Evolutionary conservation across 1,284 basidiomycete genomes (phyloP), one percentile per base, ranked within the genome.

Genomic region (Fistulinella cinereoalba): DNA sequence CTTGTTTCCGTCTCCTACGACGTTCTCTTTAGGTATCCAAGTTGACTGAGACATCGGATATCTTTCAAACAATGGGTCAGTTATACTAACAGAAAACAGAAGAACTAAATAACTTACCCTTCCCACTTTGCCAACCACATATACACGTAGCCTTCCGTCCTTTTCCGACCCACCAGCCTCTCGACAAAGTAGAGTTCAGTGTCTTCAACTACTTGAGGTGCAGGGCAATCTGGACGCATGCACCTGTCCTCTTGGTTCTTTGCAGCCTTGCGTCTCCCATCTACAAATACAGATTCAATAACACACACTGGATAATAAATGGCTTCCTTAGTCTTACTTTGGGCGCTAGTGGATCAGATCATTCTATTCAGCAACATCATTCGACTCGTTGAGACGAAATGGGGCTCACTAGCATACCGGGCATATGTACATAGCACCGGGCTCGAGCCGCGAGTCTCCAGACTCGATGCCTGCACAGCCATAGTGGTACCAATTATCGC

Each of bases 71-170:
- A 6, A 18, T n/a, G 31, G 13, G 44, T 27, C 18, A 10, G 10
- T n/a, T n/a, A 3, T 48, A 32, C 18, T 8, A 37, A 16, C 6
- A 16, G n/a, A 16, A 27, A 18, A 15, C 13, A 28, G 2, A 18
- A 10, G 23, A 37, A 13, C n/a, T n/a, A n/a, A 4, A 7, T 22
- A 18, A 24, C 63, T 39, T 24, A 70, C 69, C 69, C 68, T 1
- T 66, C 61, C 68, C 68, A 70, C 42, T 68, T 67, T 16, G 68
- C 68, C 25, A 71, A 50, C 64, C 66, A 71, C 31, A 57, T 6
- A 25, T 50, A 61, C 1, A 50, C 10, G 23, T 47, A 49, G 4
- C 49, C 47, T 4, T 56, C 49, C 3, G 40, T 8, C 9, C 46
- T 52, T 22, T 56, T 57, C 28, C 66, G 59, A 28, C 68, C 69